Base-by-base conservation (phyloP, 495 filamentous ascomycete genomes). In the Podospora comata region DNA sequence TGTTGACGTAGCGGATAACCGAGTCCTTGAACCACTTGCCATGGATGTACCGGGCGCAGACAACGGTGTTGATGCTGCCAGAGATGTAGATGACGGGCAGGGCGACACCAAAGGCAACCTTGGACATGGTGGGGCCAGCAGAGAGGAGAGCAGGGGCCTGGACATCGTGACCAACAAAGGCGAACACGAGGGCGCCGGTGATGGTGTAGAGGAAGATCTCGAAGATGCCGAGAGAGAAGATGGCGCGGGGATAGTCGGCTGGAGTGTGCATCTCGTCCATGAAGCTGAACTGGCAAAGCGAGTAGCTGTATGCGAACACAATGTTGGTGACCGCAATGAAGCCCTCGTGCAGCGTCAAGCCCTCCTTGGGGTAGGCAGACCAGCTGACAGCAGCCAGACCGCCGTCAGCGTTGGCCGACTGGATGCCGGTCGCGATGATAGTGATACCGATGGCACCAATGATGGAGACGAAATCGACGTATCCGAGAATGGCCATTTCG, bases 101-200 rank as follows among this genome's bases (percentile, higher is more conserved):
- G 34, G 91, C 92, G 67, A 96, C 82, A 19, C 92, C 92, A 72
- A 91, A 96, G 3, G 91, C 90, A 53, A 93, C 76, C 77, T 91
- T 92, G 67, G 86, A 84, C 18, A 94, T 75, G 0, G 86, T 30
- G 1, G 80, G 78, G 13, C 86, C 83, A 9, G 90, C 87, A 0
- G 88, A 88, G 18, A 87, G 84, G 0, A 94, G 83, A 4, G 91
- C 91, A 0, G 92, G 92, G 1, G 87, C 88, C 5, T 79, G 70
- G 55, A 94, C 91, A n/a, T 79, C 77, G 1, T 76, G 75, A n/a
- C 92, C 92, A 34, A 88, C 87, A 73, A 86, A 96, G 76, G 78
- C 81, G 80, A 94, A 96, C 69, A 93, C 88, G 26, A 93, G 80
- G 3, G 88, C 82, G 15, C 87, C 87, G 2, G 89, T 86, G 48